phyloP scores from a whole-genome alignment of 441 rosid species.

The Breynia disticha region DNA sequence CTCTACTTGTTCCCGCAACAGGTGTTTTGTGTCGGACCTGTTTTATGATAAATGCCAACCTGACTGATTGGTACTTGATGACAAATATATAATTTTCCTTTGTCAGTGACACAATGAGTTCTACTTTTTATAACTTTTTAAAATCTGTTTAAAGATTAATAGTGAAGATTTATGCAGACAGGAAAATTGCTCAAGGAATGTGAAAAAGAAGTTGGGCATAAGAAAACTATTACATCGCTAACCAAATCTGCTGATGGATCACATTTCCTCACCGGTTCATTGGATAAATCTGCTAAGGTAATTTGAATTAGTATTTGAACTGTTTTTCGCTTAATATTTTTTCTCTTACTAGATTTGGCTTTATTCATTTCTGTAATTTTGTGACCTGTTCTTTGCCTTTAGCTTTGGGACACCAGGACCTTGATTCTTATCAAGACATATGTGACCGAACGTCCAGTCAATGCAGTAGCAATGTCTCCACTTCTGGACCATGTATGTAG shows the following conservation, averaged over 20 bases:
- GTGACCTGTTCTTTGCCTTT: conserved; percentile 15
- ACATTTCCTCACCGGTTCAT: conserved; percentile 78
- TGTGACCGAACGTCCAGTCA: conserved; percentile 67
- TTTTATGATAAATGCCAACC: too few species aligned
- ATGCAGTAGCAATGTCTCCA: conserved; percentile 95
- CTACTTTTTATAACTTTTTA: too few species aligned
- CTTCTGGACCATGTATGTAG: conserved; percentile 73
- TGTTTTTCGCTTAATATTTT: neutral
- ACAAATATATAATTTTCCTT: too few species aligned
- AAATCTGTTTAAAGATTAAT: too few species aligned
- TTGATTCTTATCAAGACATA: conserved; percentile 74
- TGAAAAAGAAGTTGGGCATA: conserved; percentile 63
- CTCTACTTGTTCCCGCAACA: too few species aligned
- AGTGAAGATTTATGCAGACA: conserved; percentile 39
- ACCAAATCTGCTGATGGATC: conserved; percentile 66
- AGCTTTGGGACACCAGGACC: conserved; percentile 78
- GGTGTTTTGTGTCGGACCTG: too few species aligned
- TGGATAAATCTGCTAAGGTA: conserved; percentile 92
- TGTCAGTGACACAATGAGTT: too few species aligned
- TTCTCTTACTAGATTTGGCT: neutral
- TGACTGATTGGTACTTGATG: too few species aligned
- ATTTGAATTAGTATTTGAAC: neutral
- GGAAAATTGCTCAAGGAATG: conserved; percentile 68
- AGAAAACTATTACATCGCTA: conserved; percentile 69
- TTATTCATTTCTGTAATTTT: conserved; percentile 3